Evolutionary conservation across 768 basidiomycete species (phyloP).

Genomic region (Lactarius quietus): DNA sequence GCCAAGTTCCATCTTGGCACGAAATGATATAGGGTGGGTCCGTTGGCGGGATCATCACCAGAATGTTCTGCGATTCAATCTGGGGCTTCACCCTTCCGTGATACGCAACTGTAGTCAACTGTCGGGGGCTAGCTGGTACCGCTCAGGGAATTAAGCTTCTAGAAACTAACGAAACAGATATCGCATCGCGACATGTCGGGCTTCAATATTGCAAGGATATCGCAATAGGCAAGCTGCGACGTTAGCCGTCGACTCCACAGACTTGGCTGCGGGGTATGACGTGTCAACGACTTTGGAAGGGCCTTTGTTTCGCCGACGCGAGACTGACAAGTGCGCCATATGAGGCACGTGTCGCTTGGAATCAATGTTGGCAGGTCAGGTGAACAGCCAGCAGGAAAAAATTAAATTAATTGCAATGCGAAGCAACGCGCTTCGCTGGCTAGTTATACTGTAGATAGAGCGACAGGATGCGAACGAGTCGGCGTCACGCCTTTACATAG

Average conservation of each 20-base stretch:
- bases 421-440: neutral
- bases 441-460: neutral
- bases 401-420: neutral
- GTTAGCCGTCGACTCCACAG: neutral
- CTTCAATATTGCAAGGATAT: neutral
- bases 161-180: neutral
- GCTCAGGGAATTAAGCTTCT: conserved; percentile 4
- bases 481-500: conserved; percentile 49
- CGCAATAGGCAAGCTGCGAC: neutral
- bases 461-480: neutral
- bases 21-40: neutral
- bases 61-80: neutral
- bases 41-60: neutral
- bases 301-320: neutral
- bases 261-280: neutral
- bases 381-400: neutral
- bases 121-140: neutral
- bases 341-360: neutral
- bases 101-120: neutral
- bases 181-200: conserved; percentile 6
- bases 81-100: neutral
- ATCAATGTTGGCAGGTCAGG: neutral
- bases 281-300: neutral
- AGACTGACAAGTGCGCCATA: neutral
- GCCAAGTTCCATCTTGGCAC: neutral